phyloP scores from a whole-genome alignment of 2,329 filamentous ascomycete genomes.

The Phymatotrichopsis omnivora region DNA sequence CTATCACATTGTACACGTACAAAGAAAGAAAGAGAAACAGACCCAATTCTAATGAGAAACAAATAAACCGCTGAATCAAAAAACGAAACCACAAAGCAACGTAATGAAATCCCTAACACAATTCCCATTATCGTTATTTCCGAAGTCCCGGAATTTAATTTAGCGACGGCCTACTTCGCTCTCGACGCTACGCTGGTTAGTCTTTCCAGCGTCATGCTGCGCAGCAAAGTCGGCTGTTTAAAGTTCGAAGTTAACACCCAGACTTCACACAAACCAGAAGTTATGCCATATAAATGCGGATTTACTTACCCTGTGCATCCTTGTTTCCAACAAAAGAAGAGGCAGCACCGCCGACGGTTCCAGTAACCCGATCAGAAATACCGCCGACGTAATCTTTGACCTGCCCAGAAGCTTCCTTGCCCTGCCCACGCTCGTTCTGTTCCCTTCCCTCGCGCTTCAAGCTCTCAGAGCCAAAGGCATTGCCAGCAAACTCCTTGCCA shows the following conservation, averaged over 20 bases:
- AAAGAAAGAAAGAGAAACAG: too few species aligned
- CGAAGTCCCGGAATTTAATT: too few species aligned
- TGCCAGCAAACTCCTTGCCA: slow-evolving; percentile 71
- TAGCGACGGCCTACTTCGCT: slow-evolving; percentile 17
- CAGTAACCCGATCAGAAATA: slow-evolving; percentile 54
- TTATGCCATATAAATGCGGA: slow-evolving; percentile 26
- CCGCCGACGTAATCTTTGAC: slow-evolving; percentile 63
- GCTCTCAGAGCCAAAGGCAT: slow-evolving; percentile 61
- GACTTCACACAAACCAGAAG: neutral
- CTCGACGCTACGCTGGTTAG: slow-evolving; percentile 72
- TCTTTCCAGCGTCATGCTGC: slow-evolving; percentile 71
- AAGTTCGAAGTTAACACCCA: slow-evolving; percentile 2
- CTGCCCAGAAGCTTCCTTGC: slow-evolving; percentile 74
- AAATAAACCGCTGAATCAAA: too few species aligned
- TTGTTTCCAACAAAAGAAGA: slow-evolving; percentile 64
- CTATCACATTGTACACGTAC: too few species aligned
- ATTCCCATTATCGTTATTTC: too few species aligned
- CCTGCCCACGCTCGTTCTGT: slow-evolving; percentile 72
- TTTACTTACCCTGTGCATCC: slow-evolving; percentile 52
- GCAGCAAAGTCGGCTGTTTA: slow-evolving; percentile 20
- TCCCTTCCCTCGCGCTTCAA: slow-evolving; percentile 63
- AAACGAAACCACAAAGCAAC: too few species aligned
- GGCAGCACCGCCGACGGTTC: slow-evolving; percentile 59
- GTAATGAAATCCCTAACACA: too few species aligned
- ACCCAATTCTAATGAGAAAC: too few species aligned